Percentiles rank a stretch among this genome's conserved stretches.
phyloP scores from a whole-genome alignment of 2,329 filamentous ascomycete species.

The Periconia digitata region DNA sequence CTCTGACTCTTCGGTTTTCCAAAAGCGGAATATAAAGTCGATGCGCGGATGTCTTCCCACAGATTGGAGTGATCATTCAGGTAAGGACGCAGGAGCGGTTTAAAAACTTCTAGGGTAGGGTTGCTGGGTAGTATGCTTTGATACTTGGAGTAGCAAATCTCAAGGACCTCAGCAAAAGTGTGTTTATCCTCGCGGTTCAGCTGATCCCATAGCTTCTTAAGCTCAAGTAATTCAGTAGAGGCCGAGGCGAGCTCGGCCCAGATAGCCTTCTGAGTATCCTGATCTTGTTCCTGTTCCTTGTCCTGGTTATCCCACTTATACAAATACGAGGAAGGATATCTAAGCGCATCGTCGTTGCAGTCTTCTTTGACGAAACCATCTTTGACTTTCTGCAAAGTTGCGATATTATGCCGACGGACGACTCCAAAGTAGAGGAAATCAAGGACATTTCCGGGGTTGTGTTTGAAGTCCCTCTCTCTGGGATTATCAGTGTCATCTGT shows the following conservation, averaged over 20 bases:
- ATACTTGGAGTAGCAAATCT: constrained; percentile 19
- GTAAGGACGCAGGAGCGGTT: constrained; percentile 11
- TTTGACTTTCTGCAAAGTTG: constrained; percentile 30
- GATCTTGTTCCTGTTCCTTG: too few species aligned
- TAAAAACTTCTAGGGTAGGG: constrained; percentile 11
- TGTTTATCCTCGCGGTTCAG: neutral
- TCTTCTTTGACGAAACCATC: constrained; percentile 19
- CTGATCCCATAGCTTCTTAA: constrained; percentile 14
- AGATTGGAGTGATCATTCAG: constrained; percentile 14
- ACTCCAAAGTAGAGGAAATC: constrained; percentile 64
- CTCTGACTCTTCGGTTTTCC: constrained; percentile 12
- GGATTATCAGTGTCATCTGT: constrained; percentile 15
- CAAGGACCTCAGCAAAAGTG: constrained; percentile 5
- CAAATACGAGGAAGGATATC: constrained; percentile 6
- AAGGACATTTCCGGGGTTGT: constrained; percentile 54
- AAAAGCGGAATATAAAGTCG: constrained; percentile 39
- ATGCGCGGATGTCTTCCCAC: constrained; percentile 53
- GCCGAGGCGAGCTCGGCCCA: constrained; percentile 1
- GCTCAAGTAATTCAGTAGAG: neutral
- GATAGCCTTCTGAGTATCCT: neutral
- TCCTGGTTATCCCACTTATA: too few species aligned
- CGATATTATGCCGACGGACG: constrained; percentile 45
- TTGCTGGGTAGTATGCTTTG: constrained; percentile 15
- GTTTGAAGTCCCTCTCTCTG: constrained; percentile 20
- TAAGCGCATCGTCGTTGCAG: constrained; percentile 7